Base-by-base conservation (phyloP, 2,329 filamentous ascomycete species). In the Claviceps maximensis region DNA sequence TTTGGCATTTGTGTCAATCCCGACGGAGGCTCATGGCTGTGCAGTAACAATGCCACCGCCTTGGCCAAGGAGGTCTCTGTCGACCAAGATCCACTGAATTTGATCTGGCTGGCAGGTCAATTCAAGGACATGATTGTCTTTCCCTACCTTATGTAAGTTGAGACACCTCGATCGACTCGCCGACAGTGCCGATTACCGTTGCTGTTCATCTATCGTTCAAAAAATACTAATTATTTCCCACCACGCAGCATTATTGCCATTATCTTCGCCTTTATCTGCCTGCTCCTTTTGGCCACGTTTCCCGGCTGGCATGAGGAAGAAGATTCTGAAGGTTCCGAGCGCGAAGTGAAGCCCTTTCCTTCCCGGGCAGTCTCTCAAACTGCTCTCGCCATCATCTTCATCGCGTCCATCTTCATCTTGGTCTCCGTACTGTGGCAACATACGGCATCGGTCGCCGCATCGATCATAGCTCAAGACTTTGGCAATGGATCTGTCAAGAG, bases 51-150 rank as follows among this genome's bases (percentile, higher is more conserved):
- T 69, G 93, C 93, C 21, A 96, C 91, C 2, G 84, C 89, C 2
- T 78, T 98, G 48, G 91, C 93, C 40, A 86, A 93, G 67, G 85
- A 95, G 70, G 80, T 97, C 45, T 84, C 80, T 21, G 82, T 95
- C 44, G 89, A 96, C 64, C 87, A 96, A 69, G 93, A 98, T 71
- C 93, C 93, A 41, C 76, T 98, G 64, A 98, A 98, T 69, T 74
- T 98, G 63, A 90, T 98, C 62, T 98, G 91, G 93, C 81, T 98
- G 53, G 91, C 93, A 25, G 84, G 86, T 61, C 95, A 95, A 59
- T 98, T 98, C 74, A 97, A 97, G 70, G 89, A 97, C 69, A 91
- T 90, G 71, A 93, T 98, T 67, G 91, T 98, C 46, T 98, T 98
- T 67, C 93, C 93, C 10, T 98, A 97, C 65, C 74, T 98, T 21